phyloP scores from a whole-genome alignment of 2,329 filamentous ascomycete species.

The Fusarium sacchari region DNA sequence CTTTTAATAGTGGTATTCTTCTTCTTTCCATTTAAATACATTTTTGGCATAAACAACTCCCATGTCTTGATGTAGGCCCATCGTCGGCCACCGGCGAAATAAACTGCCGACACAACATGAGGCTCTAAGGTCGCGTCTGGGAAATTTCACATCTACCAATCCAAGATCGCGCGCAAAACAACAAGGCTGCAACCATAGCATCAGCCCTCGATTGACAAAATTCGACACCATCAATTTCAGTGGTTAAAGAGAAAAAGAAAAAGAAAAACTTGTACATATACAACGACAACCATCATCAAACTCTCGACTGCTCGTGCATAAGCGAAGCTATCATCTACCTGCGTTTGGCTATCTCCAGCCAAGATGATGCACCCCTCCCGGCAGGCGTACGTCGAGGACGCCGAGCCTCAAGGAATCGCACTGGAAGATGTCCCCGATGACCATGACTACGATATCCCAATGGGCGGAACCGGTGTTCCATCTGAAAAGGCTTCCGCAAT shows the following conservation, averaged over 20 bases:
- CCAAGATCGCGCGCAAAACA: constrained; percentile 22
- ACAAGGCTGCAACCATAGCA: constrained; percentile 19
- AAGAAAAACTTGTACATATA: too few relatives aligned
- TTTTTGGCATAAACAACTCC: neutral
- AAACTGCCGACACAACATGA: constrained; percentile 35
- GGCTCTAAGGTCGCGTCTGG: constrained; percentile 26
- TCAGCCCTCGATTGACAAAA: neutral
- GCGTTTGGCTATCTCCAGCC: constrained; percentile 21
- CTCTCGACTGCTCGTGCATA: neutral
- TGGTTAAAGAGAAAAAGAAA: neutral
- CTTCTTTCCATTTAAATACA: neutral
- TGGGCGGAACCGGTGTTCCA: constrained; percentile 71
- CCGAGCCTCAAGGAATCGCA: constrained; percentile 63
- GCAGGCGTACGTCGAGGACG: constrained; percentile 94
- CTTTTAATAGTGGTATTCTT: neutral
- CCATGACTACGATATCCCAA: constrained; percentile 84
- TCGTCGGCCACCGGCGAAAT: constrained; percentile 41
- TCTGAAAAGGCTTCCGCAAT: constrained; percentile 87
- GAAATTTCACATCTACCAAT: constrained; percentile 41
- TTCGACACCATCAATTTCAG: neutral
- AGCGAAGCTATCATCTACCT: neutral
- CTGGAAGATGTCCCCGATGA: constrained; percentile 69
- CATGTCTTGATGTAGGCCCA: neutral
- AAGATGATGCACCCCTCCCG: constrained; percentile 85
- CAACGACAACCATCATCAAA: neutral